Conservation (phyloP, 2,329 filamentous ascomycete species). For the Ophioceras dolichostomum region DNA sequence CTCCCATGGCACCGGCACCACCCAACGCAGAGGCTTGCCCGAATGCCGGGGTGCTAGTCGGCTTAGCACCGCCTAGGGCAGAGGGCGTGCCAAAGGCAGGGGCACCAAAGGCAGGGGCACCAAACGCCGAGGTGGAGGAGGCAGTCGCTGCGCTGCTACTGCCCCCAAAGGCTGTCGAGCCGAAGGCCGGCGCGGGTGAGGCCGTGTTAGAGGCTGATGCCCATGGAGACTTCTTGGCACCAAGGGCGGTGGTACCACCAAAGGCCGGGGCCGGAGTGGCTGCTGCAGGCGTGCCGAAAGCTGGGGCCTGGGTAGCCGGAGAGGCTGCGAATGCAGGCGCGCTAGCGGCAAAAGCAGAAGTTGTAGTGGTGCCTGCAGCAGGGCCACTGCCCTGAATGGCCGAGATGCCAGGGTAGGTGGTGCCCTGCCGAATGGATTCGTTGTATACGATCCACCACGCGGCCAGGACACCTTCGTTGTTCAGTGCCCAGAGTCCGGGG, state of each 20-base stretch:
- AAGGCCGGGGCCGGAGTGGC: constrained; percentile 27
- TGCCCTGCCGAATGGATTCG: constrained; percentile 66
- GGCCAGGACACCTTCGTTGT: constrained; percentile 74
- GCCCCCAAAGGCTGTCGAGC: constrained; percentile 30
- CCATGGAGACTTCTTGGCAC: constrained; percentile 41
- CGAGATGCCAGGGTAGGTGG: constrained; percentile 60
- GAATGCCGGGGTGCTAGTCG: constrained; percentile 30
- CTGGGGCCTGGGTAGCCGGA: constrained; percentile 6
- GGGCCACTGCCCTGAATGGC: constrained; percentile 22
- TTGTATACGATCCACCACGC: constrained; percentile 90
- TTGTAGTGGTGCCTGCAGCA: constrained; percentile 6
- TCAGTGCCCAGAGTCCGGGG: constrained; percentile 74
- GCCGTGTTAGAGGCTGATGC: constrained; percentile 17
- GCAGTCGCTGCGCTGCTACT: constrained; percentile 8
- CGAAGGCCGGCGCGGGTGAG: constrained; percentile 26
- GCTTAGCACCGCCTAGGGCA: constrained; percentile 16
- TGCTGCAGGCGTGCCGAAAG: constrained; percentile 15
- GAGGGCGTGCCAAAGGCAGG: constrained; percentile 25
- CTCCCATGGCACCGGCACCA: constrained; percentile 19
- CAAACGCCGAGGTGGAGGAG: constrained; percentile 16
- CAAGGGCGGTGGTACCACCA: constrained; percentile 34
- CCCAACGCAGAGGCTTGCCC: constrained; percentile 33
- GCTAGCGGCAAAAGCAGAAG: constrained; percentile 19
- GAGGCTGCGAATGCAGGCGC: constrained; percentile 16
- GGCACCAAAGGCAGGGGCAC: constrained; percentile 35